phyloP scores from a whole-genome alignment of 345 rosid genomes.

The Rhodomyrtus tomentosa region DNA sequence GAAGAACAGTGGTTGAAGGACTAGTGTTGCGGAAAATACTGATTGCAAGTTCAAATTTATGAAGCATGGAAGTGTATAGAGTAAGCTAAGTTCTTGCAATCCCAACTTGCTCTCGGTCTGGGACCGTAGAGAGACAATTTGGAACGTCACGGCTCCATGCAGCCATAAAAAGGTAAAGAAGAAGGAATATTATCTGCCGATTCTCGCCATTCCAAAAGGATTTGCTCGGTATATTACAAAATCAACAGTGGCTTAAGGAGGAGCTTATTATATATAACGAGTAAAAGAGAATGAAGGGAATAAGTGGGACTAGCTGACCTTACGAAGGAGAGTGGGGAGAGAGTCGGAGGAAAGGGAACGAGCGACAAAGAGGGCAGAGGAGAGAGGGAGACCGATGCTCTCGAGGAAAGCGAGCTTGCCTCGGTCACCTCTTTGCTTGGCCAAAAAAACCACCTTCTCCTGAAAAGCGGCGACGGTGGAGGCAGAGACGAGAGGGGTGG shows the following conservation, averaged over 20 bases:
- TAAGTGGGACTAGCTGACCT: conserved; percentile 18
- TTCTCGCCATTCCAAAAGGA: background rate
- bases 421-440: conserved; percentile 63
- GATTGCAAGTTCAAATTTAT: background rate
- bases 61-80: background rate
- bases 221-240: background rate
- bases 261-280: background rate
- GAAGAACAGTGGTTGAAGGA: background rate
- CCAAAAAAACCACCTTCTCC: conserved; percentile 59
- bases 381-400: conserved; percentile 63
- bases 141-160: background rate
- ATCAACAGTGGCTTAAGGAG: background rate
- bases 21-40: background rate
- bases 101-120: background rate
- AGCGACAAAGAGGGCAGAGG: conserved; percentile 64
- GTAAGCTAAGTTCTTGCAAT: background rate
- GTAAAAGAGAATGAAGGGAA: background rate
- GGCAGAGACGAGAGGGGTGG: conserved; percentile 6
- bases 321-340: conserved; percentile 40
- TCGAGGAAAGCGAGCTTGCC: conserved; percentile 82
- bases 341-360: conserved; percentile 52
- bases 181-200: background rate
- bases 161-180: background rate
- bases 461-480: conserved; percentile 22
- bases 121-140: background rate